Evolutionary conservation across 192 early-diverging fungal genomes (phyloP), one percentile per base, ranked within the genome.

Genomic region (Oehlia diaphana): DNA sequence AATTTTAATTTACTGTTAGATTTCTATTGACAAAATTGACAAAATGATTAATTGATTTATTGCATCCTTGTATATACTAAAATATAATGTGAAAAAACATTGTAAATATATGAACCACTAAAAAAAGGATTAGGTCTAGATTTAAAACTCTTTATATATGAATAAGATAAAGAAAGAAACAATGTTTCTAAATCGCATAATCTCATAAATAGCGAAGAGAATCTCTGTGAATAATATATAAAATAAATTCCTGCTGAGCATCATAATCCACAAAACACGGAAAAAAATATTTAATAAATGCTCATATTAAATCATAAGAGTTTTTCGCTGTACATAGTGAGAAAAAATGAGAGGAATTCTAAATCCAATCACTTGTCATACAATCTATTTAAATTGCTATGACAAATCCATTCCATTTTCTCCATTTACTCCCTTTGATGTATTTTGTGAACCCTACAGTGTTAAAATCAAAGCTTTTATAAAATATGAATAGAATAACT

Each of bases 321-420:
- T 5, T 58, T 58, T 58, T 58, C 50, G 50, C 50, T 58, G 19
- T 58, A 58, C 14, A 16, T 50, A 50, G 49, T 50, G 49, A 49
- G 47, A 58, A 58, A 58, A 58, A 19, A 58, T 58, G 50, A 58
- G 35, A 53, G 14, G 12, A 16, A 53, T 16, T 53, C 49, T 53
- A 12, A 16, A 58, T 58, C 50, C 50, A 58, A 58, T 16, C 13
- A 58, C 4, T 58, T 58, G 50, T 19, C 50, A 5, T 58, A 53
- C 2, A 53, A 53, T 53, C 50, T 16, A 53, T 16, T 53, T 58
- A 16, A 13, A 58, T 26, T 70, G 68, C 37, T 70, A 70, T 70
- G 68, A 70, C 35, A 70, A 42, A 42, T 70, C 68, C 68, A 70
- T 70, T 21, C 68, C 68, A 44, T 70, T 70, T 42, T 70, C 68